phyloP scores from a whole-genome alignment of 1,284 basidiomycete species.

The Apiotrichum gracile region DNA sequence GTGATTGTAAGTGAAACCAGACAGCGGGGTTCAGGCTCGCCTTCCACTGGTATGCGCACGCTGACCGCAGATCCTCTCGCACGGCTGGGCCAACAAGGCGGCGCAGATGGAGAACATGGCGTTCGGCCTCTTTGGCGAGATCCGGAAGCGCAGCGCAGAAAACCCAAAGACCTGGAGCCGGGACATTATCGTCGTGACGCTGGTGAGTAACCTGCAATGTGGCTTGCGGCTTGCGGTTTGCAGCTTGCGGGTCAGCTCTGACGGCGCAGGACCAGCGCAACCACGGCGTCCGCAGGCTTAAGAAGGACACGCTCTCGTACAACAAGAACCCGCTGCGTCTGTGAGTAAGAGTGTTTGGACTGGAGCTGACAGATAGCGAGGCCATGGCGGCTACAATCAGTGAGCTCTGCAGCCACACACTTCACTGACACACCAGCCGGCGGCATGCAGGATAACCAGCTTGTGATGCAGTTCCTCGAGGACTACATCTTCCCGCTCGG shows the following conservation, averaged over 20 bases:
- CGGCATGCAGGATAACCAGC: slow-evolving; percentile 58
- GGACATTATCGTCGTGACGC: slow-evolving; percentile 42
- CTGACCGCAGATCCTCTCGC: slow-evolving; percentile 11
- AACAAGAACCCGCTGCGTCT: background rate
- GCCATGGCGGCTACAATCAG: background rate
- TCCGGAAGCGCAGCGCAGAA: slow-evolving; percentile 2
- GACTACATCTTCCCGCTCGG: slow-evolving; percentile 69
- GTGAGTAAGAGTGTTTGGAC: background rate
- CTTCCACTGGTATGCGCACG: too few species aligned
- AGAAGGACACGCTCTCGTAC: slow-evolving; percentile 19
- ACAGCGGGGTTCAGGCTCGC: too few species aligned
- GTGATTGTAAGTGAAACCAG: slow-evolving; percentile 20
- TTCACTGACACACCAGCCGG: slow-evolving; percentile 8
- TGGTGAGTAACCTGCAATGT: too few species aligned
- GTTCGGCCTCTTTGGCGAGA: slow-evolving; percentile 32
- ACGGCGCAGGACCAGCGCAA: slow-evolving; percentile 61
- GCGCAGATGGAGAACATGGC: slow-evolving; percentile 32
- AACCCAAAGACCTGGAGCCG: slow-evolving; percentile 13
- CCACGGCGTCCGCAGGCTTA: slow-evolving; percentile 55
- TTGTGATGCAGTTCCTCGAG: slow-evolving; percentile 74
- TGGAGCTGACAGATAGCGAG: background rate
- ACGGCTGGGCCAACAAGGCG: slow-evolving; percentile 19
- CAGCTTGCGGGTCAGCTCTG: too few species aligned
- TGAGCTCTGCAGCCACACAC: background rate
- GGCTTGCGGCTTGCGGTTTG: too few species aligned